These are phyloP conservation scores for Prunus dulcis DNA, from an alignment of 306 rosid species.

Conservation along the genomic window DNA sequence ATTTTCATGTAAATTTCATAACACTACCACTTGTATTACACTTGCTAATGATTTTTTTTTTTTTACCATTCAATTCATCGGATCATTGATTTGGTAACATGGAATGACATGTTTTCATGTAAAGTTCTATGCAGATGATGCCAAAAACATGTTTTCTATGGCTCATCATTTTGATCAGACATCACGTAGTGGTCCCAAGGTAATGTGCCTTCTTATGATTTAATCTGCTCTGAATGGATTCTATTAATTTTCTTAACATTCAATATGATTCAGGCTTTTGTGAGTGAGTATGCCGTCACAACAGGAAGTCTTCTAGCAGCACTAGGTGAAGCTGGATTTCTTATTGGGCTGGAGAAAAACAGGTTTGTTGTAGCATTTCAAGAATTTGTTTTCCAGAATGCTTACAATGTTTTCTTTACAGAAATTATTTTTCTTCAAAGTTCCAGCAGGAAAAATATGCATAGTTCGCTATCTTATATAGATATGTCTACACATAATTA, in stretches of 20 bases:
- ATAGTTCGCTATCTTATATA: background rate
- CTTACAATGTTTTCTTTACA: background rate
- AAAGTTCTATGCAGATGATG: background rate
- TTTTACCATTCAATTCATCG: background rate
- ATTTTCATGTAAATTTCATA: constrained; percentile 69
- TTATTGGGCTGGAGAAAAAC: constrained; percentile 80
- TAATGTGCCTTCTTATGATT: constrained; percentile 18
- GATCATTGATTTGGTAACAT: background rate
- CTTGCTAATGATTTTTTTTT: background rate
- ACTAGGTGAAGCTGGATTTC: constrained; percentile 83
- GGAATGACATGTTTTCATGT: background rate
- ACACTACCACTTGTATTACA: constrained; percentile 9
- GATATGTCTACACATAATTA: background rate
- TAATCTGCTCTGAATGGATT: background rate
- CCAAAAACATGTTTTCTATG: constrained; percentile 64
- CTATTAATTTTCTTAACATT: constrained; percentile 15
- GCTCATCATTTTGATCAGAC: constrained; percentile 45
- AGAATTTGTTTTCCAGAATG: background rate
- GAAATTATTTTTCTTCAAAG: background rate
- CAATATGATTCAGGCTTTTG: constrained; percentile 66
- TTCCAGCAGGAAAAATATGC: background rate
- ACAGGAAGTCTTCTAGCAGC: constrained; percentile 78
- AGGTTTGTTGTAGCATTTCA: constrained; percentile 43
- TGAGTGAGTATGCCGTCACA: constrained; percentile 89
- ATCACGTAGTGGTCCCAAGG: constrained; percentile 62